Percentiles rank a stretch among this genome's conserved stretches.
These are phyloP conservation scores for Raddia distichophylla DNA, from an alignment of 176 grass and related monocot species.

Conservation along the genomic window DNA sequence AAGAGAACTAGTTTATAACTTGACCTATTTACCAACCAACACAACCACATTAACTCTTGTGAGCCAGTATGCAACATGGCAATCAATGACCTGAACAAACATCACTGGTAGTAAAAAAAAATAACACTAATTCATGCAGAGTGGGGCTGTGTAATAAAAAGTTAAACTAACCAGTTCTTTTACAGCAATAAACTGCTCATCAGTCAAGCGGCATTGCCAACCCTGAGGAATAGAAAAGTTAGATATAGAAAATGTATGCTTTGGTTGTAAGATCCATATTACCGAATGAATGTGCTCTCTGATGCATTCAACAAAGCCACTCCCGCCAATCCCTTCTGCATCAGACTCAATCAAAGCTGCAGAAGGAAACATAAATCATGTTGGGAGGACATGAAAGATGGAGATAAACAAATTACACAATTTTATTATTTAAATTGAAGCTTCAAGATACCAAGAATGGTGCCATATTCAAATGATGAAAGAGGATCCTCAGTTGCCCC, in stretches of 20 bases:
- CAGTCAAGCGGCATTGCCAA: constrained; percentile 99
- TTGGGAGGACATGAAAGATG: constrained; percentile 23
- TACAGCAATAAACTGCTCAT: constrained; percentile 98
- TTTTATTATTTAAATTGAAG: constrained; percentile 32
- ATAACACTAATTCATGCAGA: constrained; percentile 24
- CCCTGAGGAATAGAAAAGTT: constrained; percentile 66
- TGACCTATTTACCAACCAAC: not conserved
- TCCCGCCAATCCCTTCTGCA: constrained; percentile 97
- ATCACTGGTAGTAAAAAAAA: constrained; percentile 17
- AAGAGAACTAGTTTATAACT: constrained; percentile 24
- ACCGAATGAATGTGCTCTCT: constrained; percentile 98
- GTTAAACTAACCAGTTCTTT: constrained; percentile 87
- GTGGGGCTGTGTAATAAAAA: constrained; percentile 19
- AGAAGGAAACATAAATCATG: constrained; percentile 43
- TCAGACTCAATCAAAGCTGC: constrained; percentile 99
- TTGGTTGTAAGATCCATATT: constrained; percentile 43
- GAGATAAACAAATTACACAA: constrained; percentile 30
- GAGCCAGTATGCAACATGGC: constrained; percentile 17
- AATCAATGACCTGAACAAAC: constrained; percentile 11
- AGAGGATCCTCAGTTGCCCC: constrained; percentile 98
- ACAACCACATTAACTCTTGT: constrained; percentile 14
- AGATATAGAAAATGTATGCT: constrained; percentile 36
- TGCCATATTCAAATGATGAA: constrained; percentile 99
- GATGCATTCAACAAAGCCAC: constrained; percentile 99
- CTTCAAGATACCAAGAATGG: constrained; percentile 89